Conservation (phyloP, 129 eudicot species). For the Flaveria brownii region DNA sequence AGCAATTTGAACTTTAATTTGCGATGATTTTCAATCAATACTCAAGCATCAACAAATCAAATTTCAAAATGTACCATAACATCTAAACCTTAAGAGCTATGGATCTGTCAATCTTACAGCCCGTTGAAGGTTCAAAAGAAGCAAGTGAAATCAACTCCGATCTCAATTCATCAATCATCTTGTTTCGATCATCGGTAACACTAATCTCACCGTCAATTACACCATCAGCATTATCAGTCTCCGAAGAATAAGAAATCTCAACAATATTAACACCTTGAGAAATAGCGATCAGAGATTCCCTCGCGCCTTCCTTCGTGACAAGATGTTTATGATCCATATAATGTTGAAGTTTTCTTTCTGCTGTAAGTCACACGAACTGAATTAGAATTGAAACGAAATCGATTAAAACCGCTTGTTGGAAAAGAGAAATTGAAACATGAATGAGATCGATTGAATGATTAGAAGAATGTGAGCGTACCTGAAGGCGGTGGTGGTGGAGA, state of each 20-base stretch:
- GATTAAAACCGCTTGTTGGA: too few species aligned
- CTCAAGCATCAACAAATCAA: not conserved
- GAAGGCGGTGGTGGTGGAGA: not conserved
- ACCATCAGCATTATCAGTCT: not conserved
- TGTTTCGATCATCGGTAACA: not conserved
- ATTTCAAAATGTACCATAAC: not conserved
- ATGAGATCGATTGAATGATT: too few species aligned
- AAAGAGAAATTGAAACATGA: too few species aligned
- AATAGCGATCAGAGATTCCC: slow-evolving; percentile 38
- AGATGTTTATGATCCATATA: slow-evolving; percentile 36
- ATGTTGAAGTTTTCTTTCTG: not conserved
- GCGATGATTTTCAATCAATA: not conserved
- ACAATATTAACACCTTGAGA: slow-evolving; percentile 4
- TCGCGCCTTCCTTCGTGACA: slow-evolving; percentile 20
- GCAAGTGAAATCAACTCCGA: not conserved
- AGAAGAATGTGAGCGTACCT: not conserved
- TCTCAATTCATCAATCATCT: slow-evolving; percentile 1
- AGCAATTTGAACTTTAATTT: not conserved
- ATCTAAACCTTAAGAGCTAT: not conserved
- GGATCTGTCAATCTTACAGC: not conserved
- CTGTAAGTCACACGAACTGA: not conserved
- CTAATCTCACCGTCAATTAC: not conserved
- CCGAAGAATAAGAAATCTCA: not conserved
- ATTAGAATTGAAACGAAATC: not conserved
- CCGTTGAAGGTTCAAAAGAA: not conserved